Conservation (phyloP, 306 rosid species). For the Rosa chinensis region DNA sequence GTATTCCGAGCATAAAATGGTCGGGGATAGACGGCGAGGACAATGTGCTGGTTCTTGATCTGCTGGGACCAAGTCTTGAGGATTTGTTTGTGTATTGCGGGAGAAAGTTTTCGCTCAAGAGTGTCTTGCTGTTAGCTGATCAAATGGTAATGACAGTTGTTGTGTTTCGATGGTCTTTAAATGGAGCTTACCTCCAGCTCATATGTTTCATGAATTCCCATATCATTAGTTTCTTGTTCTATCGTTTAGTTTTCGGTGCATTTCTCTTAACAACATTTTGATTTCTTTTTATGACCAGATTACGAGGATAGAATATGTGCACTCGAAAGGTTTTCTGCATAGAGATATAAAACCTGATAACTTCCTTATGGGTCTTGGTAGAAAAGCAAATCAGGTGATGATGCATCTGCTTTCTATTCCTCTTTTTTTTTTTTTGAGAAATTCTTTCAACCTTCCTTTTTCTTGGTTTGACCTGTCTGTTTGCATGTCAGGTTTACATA, state of each 20-base stretch:
- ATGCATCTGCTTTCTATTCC: constrained; percentile 8
- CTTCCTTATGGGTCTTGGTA: constrained; percentile 98
- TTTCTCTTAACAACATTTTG: background rate
- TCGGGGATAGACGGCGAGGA: constrained; percentile 81
- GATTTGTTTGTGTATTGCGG: constrained; percentile 92
- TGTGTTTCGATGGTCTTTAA: constrained; percentile 3
- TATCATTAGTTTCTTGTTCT: background rate
- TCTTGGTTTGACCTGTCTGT: background rate
- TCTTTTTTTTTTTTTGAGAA: background rate
- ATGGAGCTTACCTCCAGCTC: background rate
- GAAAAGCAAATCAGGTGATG: constrained; percentile 93
- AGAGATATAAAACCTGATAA: constrained; percentile 97
- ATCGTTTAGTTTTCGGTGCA: background rate
- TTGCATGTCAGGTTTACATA: constrained; percentile 63
- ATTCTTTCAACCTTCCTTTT: constrained; percentile 9
- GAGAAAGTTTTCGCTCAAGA: constrained; percentile 78
- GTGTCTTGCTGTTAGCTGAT: constrained; percentile 90
- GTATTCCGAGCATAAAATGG: constrained; percentile 81
- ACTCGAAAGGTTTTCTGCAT: constrained; percentile 92
- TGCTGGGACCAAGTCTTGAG: constrained; percentile 92
- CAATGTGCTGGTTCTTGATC: constrained; percentile 80
- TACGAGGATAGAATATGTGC: constrained; percentile 85
- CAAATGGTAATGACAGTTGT: constrained; percentile 68
- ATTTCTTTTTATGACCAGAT: constrained; percentile 38
- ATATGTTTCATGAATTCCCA: background rate